Conservation (phyloP, 768 basidiomycete genomes). For the Mycena rebaudengoi region DNA sequence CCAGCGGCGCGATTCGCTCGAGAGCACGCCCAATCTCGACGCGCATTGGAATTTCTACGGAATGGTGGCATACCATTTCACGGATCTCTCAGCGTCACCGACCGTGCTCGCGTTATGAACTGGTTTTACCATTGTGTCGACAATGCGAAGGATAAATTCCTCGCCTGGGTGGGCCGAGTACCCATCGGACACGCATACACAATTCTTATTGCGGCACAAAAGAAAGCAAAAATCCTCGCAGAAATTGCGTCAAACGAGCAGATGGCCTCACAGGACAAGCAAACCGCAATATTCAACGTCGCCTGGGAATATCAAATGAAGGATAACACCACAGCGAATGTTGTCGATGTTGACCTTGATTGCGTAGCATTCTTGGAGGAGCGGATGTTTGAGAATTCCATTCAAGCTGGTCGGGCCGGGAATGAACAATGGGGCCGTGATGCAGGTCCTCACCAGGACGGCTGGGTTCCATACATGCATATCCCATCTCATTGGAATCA, state of each 20-base stretch:
- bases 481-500: constrained; percentile 22
- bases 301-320: background rate
- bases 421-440: constrained; percentile 37
- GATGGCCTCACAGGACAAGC: background rate
- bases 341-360: background rate
- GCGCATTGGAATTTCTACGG: background rate
- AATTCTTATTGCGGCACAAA: background rate
- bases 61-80: background rate
- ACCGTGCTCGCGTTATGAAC: background rate
- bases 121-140: background rate
- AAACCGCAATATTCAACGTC: background rate
- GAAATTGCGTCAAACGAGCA: background rate
- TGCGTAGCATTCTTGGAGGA: background rate
- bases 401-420: constrained; percentile 27
- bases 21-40: background rate
- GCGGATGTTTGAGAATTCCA: constrained; percentile 16
- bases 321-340: background rate
- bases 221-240: background rate
- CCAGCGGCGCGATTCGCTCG: background rate
- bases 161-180: background rate
- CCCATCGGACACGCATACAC: background rate
- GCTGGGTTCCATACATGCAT: constrained; percentile 27
- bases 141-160: background rate
- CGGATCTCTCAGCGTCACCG: background rate
- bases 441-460: constrained; percentile 30